Conservation (phyloP, 306 rosid species). For the Malus sieversii region DNA sequence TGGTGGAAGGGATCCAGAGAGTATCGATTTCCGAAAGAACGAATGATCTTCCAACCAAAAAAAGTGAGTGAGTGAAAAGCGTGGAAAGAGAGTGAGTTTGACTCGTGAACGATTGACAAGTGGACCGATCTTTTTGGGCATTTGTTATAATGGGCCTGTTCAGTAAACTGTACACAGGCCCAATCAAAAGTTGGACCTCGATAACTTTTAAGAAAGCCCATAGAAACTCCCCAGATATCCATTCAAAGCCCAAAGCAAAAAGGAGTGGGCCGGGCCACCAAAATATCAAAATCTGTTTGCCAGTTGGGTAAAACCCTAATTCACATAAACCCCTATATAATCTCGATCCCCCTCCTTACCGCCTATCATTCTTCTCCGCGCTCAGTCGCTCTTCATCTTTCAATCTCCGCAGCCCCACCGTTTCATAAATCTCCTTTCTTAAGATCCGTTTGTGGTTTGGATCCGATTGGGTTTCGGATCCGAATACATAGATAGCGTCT, state of each 20-base stretch:
- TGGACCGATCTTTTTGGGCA: too few relatives aligned
- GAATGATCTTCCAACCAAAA: too few relatives aligned
- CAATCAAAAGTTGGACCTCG: too few relatives aligned
- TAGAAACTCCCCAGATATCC: background rate
- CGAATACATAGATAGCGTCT: background rate
- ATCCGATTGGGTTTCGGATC: background rate
- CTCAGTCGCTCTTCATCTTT: background rate
- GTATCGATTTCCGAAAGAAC: too few relatives aligned
- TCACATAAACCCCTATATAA: background rate
- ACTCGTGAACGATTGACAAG: too few relatives aligned
- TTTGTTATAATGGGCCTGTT: too few relatives aligned
- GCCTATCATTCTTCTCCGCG: background rate
- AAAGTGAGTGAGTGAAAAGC: too few relatives aligned
- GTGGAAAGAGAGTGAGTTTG: too few relatives aligned
- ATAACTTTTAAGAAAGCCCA: background rate
- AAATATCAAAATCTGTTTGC: background rate
- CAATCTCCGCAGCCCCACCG: background rate
- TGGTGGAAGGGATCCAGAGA: accelerated
- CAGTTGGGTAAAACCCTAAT: background rate
- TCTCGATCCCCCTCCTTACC: background rate
- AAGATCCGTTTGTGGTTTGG: background rate
- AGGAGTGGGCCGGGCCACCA: background rate
- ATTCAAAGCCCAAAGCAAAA: background rate
- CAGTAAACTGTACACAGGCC: background rate
- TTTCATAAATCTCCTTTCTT: background rate